Base-by-base conservation (phyloP, 139 green algal genomes). In the Chlorella sp. region DNA sequence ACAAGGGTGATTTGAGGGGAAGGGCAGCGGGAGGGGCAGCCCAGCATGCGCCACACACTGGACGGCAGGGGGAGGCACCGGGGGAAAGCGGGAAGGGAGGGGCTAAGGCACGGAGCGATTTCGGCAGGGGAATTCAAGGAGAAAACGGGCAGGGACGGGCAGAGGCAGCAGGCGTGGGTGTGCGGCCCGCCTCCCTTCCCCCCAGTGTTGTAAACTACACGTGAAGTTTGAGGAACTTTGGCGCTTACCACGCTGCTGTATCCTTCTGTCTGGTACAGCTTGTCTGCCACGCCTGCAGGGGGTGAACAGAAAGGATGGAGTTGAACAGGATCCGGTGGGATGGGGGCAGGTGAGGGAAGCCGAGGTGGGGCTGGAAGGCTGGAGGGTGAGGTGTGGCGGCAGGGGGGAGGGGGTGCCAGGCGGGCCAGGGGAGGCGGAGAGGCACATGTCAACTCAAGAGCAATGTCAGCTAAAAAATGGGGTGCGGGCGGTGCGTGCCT, bases 261-360 rank as follows among this genome's bases (percentile, higher is more conserved):
- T 22, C 97, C 97, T 75, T 99, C 96, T 34, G 90, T 95, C 61
- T 94, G 80, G 39, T 90, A 94, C 85, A 98, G 93, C 42, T 82
- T 87, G 71, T 91, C 81, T 53, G 92, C 87, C 30, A 66, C 91
- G 34, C 89, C 93, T 93, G 92, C 82, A 91, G 48, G 9, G 34
- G 92, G 90, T n/a, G 9, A 32, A 40, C 26, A 82, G 2, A 9
- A 61, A 68, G 21, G 30, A 22, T 37, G 53, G 77, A 28, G 77
- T 21, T 34, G 21, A 57, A 53, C 36, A 40, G 32, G 32, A 42
- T 39, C 40, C 14, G 71, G 30, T 39, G 71, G 12, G 30, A 40
- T 5, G 3, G 32, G 71, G 28, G 71, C 32, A 40, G 14, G 32
- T 75, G 5, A 26, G 34, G 71, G 22, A 78, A 16, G 28, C 3